Base-by-base conservation (phyloP, 345 rosid genomes). In the Populus alba region DNA sequence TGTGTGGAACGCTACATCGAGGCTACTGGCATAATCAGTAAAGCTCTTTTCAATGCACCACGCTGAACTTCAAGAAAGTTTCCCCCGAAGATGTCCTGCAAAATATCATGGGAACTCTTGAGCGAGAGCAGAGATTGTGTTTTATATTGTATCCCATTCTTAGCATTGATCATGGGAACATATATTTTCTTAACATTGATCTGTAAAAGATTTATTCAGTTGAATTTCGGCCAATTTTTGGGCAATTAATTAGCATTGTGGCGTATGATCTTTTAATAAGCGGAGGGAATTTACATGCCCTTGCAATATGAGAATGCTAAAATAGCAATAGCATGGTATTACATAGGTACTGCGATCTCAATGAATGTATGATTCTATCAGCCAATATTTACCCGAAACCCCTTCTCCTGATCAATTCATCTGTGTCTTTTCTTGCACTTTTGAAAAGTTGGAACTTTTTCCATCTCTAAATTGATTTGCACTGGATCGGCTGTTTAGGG, bases 1-100 rank as follows among this genome's bases (percentile, higher is more conserved):
- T 97, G 99, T 53, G 94, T 97, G 79, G 99, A 97, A 78, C 98
- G 98, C 59, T 97, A 94, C 84, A 87, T 94, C 11, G 99, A 97
- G 81, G 99, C 99, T 68, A 91, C 97, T 11, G 95, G 92, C 18
- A 91, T 97, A 22, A 73, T 94, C 39, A 84, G 93, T 81, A 86
- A 82, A 76, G 90, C 98, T 57, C 89, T 97, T 67, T 90, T 96
- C 71, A 84, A 49, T 35, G 43, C 83, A 2, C 84, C 79, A 0
- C 97, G 87, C 71, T 95, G 87, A 73, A 27, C 41, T 41, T 67
- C 7, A 29, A 5, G 65, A 9, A 4, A 8, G 37, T 18, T 82
- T 79, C 78, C 68, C 47, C 71, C 47, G 74, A 72, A 12, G 72
- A 70, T 72, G 33, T 70, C 73, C 49, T 47, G 70, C 66, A 7